These are phyloP conservation scores for Saccharomycopsis sp. DNA, from an alignment of 805 yeast genomes.

Conservation along the genomic window DNA sequence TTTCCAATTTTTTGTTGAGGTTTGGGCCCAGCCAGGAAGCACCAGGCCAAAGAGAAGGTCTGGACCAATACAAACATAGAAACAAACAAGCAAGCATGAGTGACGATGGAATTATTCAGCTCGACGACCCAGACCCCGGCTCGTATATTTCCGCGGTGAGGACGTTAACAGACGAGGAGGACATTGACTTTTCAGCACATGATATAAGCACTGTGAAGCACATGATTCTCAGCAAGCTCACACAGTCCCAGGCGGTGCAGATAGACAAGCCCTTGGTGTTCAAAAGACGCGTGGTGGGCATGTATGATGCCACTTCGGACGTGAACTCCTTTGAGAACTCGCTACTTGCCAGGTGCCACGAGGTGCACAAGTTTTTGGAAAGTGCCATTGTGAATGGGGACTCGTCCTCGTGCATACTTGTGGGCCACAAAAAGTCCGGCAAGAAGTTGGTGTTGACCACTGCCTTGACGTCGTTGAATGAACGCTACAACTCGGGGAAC, in stretches of 20 bases:
- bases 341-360: conserved; percentile 28
- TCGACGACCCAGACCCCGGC: too few relatives aligned
- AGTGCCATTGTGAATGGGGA: conserved; percentile 60
- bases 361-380: conserved; percentile 49
- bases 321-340: conserved; percentile 12
- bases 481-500: conserved; percentile 26
- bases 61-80: too few relatives aligned
- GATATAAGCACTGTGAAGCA: not conserved
- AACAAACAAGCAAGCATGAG: too few relatives aligned
- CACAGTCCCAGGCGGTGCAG: not conserved
- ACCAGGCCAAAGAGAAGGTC: too few relatives aligned
- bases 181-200: not conserved
- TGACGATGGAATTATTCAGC: too few relatives aligned
- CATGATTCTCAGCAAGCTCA: not conserved
- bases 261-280: conserved; percentile 7
- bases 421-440: conserved; percentile 78
- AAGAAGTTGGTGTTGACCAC: conserved; percentile 56
- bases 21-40: too few relatives aligned
- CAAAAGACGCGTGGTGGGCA: conserved; percentile 1
- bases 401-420: conserved; percentile 69
- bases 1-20: too few relatives aligned
- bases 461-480: conserved; percentile 40
- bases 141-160: too few relatives aligned
- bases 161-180: too few relatives aligned
- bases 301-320: conserved; percentile 12